Conservation (phyloP, 2,329 filamentous ascomycete genomes). For the Zopfia rhizophila region DNA sequence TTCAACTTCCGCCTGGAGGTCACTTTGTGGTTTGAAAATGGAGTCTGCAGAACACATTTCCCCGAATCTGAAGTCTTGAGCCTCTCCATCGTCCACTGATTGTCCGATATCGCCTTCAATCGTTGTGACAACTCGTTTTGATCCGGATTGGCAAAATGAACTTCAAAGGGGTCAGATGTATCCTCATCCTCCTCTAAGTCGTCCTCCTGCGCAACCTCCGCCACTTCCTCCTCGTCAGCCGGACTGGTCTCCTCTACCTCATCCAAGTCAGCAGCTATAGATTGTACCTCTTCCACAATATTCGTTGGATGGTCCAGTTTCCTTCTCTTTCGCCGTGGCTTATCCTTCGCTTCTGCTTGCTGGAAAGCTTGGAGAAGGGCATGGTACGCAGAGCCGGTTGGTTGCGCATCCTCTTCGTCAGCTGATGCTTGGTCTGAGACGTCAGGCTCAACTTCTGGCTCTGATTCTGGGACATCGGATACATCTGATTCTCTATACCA, state of each 20-base stretch:
- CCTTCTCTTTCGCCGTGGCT: slow-evolving; percentile 63
- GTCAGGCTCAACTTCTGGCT: slow-evolving; percentile 33
- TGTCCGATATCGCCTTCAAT: slow-evolving; percentile 58
- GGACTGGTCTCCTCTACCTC: slow-evolving; percentile 35
- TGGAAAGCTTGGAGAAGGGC: slow-evolving; percentile 67
- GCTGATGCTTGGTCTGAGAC: slow-evolving; percentile 32
- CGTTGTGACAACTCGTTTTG: slow-evolving; percentile 67
- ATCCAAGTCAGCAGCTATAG: slow-evolving; percentile 17
- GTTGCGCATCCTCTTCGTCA: slow-evolving; percentile 43
- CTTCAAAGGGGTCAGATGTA: slow-evolving; percentile 77
- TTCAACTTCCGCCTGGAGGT: slow-evolving; percentile 32
- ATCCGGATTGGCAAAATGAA: slow-evolving; percentile 78
- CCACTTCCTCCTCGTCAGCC: slow-evolving; percentile 34
- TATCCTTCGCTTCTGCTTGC: slow-evolving; percentile 51
- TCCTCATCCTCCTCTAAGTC: slow-evolving; percentile 57
- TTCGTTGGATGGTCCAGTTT: slow-evolving; percentile 55
- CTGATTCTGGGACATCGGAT: slow-evolving; percentile 32
- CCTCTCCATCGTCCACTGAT: slow-evolving; percentile 61
- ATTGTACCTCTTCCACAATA: slow-evolving; percentile 29
- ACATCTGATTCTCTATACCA: slow-evolving; percentile 23
- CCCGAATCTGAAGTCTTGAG: slow-evolving; percentile 36
- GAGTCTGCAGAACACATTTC: slow-evolving; percentile 41
- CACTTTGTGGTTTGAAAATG: slow-evolving; percentile 29
- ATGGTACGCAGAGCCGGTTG: slow-evolving; percentile 61
- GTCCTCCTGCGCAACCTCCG: slow-evolving; percentile 28